Base-by-base conservation (phyloP, 1,284 basidiomycete species). In the Tetrapyrgos nigripes region DNA sequence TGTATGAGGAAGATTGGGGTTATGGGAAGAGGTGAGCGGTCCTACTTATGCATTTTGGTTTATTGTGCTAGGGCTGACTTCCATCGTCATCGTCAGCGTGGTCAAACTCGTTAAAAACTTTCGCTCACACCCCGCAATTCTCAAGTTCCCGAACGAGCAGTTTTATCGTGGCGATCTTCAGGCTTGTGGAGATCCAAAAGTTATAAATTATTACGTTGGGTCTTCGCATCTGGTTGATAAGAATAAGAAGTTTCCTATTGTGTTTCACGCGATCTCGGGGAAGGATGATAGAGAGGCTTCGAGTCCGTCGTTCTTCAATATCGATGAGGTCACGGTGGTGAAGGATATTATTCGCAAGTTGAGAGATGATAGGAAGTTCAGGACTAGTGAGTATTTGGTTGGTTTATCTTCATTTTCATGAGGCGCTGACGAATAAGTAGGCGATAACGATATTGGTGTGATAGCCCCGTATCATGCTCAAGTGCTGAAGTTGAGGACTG, bases 391-490 rank as follows among this genome's bases (percentile, higher is more conserved):
- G 81, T 69, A 61, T 29, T 31, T 28, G 13, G 35, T 44, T 44
- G 10, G 3, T 5, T 43, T 28, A 4, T 3, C 33, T 35, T 44
- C 19, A 27, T 44, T 4, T 46, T 21, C 1, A 21, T n/a, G 33
- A 26, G 1, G 11, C 49, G 27, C 44, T 45, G 45, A 40, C 24
- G 14, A 19, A 44, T 6, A 44, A 60, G 4, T 35, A 79, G 76
- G 68, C 37, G 75, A 78, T 3, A 70, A 80, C 27, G 77, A 88
- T 58, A 86, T 87, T 62, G 86, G 86, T 10, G 69, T 88, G 28
- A 87, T 89, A 37, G 76, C 86, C 1, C 86, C 86, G 0, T 89
- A 88, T 63, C 80, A 84, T 66, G 83, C 84, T 1, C 86, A 89
- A 64, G 75, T 79, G 40, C 73, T 74, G 58, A 86, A 85, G 67